These are phyloP conservation scores for Backusella westeae DNA, from an alignment of 192 early-diverging fungal species.

Conservation along the genomic window DNA sequence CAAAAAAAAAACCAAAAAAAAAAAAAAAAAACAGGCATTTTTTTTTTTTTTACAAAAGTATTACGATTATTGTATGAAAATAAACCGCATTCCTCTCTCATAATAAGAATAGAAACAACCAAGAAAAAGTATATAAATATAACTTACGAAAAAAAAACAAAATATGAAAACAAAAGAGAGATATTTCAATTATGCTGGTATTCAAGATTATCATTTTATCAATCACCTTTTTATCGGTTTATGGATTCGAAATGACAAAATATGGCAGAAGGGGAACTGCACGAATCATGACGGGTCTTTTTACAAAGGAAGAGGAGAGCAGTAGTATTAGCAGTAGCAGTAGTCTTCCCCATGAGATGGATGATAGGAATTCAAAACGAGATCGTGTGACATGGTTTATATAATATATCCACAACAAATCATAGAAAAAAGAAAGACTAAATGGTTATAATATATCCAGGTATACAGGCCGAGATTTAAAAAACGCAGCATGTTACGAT, in stretches of 20 bases:
- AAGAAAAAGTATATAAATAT: not conserved
- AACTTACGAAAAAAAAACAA: not conserved
- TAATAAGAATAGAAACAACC: not conserved
- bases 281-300: not conserved
- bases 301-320: not conserved
- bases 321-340: not conserved
- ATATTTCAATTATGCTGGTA: not conserved
- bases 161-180: not conserved
- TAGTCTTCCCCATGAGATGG: too few relatives aligned
- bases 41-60: too few relatives aligned
- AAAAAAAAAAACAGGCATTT: not conserved
- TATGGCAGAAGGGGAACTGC: not conserved
- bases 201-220: not conserved
- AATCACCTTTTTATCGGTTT: not conserved
- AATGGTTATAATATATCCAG: not conserved
- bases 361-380: slow-evolving; percentile 14
- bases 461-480: slow-evolving; percentile 37
- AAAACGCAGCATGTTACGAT: slow-evolving; percentile 43
- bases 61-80: not conserved
- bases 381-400: slow-evolving; percentile 31
- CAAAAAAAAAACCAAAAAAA: not conserved
- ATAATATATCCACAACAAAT: too few relatives aligned
- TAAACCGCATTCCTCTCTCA: not conserved
- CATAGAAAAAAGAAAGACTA: not conserved
- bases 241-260: not conserved